Evolutionary conservation across 106 monocot genomes (phyloP), one percentile per base, ranked within the genome.

Genomic region (Apostasia ramifera): DNA sequence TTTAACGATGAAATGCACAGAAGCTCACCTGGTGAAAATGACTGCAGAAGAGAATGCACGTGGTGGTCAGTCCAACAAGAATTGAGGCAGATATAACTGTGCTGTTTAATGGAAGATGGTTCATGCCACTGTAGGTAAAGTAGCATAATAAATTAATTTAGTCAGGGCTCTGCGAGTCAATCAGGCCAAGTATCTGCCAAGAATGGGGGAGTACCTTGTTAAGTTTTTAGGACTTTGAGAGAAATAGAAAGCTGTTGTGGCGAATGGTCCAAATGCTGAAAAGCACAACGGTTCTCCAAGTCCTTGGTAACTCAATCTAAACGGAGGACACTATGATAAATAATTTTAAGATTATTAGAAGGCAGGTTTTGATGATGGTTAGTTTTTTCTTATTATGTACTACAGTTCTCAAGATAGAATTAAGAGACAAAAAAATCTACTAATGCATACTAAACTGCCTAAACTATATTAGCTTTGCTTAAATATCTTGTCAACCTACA

Each of bases 251-350:
- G 92, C 86, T 68, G 92, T 87, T 67, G 97, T 97, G 39, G 97
- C 86, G 83, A 97, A 97, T 53, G 97, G 97, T 53, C 97, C 97
- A 81, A 97, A 97, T 40, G 97, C 92, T 57, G 87, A 57, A 69
- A 97, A 97, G 77, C 97, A 97, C 44, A 97, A 72, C 26, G 97
- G 92, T 62, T 97, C 97, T 57, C 97, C 97, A 26, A 98, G 79
- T 54, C 97, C 97, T 68, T 83, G 68, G 71, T 98, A 98, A 70
- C 97, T 87, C 11, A 98, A 65, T 71, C 97, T 80, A 76, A 90
- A 98, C 57, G 97, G 97, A 43, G 97, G 97, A 53, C 92, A 98
- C 92, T 98, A 75, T 26, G 26, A 26, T 26, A 26, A 26, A 26
- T 26, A 26, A 26, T 26, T 26, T 26, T 26, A 26, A 26, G 26